Evolutionary conservation across 176 grass and related monocot genomes (phyloP), one percentile per base, ranked within the genome.

Genomic region (Triticum turgidum): DNA sequence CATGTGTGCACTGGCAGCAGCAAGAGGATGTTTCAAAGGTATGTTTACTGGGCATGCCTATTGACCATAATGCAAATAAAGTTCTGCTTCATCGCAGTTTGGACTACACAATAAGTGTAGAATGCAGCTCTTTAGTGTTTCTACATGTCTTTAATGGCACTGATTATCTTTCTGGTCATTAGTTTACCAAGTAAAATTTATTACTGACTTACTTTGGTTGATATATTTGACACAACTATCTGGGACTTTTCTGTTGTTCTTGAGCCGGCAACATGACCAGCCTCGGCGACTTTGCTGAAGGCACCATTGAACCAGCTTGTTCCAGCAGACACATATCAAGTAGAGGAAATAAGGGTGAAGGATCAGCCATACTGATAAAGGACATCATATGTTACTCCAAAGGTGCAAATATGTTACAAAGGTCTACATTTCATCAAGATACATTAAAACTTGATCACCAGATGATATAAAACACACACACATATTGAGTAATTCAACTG

Each of bases 211-310:
- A 99, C 94, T 89, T 96, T 99, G 4, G 87, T 89, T 80, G 92
- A 92, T 67, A 96, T 80, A 89, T 96, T 94, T 71, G 94, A 94
- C 70, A 98, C 86, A 25, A 87, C 92, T 78, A 99, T 21, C 76
- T 99, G 97, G 76, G 96, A 99, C 83, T 96, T 96, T 79, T 99
- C 97, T 77, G 92, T 93, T 72, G 97, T 96, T 92, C 88, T 96
- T 74, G 89, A 86, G 51, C 92, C 89, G 63, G 92, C 97, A 85
- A 91, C 89, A 90, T 99, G 86, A 73, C 94, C 88, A 87, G 77
- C 94, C 66, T 86, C 90, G 39, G 97, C 89, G 0, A 99, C 92
- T 78, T 91, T 99, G 74, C 81, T 86, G 85, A 99, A 99, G 33
- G 97, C 92, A 69, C 97, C 97, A 88, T 96, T 94, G 67, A 99